Percentiles rank a stretch among this genome's conserved stretches.
phyloP scores from a whole-genome alignment of 2,329 filamentous ascomycete genomes.

The Sarocladiaceae sp. region DNA sequence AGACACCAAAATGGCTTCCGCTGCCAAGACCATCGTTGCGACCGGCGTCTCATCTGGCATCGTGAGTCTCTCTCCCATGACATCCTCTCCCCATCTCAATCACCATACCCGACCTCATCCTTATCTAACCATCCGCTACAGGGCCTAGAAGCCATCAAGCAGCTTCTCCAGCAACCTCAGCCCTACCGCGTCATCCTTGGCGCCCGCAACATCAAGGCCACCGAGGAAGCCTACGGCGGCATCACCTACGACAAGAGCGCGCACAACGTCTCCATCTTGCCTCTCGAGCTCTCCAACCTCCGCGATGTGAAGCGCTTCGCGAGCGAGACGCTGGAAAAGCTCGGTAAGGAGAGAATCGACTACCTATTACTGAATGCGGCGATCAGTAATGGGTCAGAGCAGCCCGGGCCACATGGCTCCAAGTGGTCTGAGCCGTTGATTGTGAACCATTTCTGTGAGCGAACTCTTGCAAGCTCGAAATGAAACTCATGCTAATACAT shows the following conservation, averaged over 20 bases:
- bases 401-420: conserved; percentile 31
- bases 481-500: conserved; percentile 1
- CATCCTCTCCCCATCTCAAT: background rate
- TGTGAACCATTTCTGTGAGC: conserved; percentile 46
- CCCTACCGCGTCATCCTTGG: conserved; percentile 44
- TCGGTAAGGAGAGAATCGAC: conserved; percentile 37
- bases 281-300: conserved; percentile 41
- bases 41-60: conserved; percentile 44
- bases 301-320: conserved; percentile 40
- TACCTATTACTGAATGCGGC: conserved; percentile 45
- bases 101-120: background rate
- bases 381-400: conserved; percentile 28
- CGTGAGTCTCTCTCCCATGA: conserved; percentile 23
- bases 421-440: conserved; percentile 45
- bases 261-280: conserved; percentile 38
- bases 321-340: conserved; percentile 31
- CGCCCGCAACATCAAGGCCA: conserved; percentile 35
- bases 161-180: conserved; percentile 38
- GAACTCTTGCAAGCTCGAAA: background rate
- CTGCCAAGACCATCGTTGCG: conserved; percentile 43
- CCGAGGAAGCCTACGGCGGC: conserved; percentile 34
- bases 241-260: conserved; percentile 33
- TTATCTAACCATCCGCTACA: conserved; percentile 16
- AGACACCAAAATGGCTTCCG: conserved; percentile 26
- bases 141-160: conserved; percentile 48